Percentiles rank a stretch among this genome's conserved stretches.
phyloP scores from a whole-genome alignment of 2,329 filamentous ascomycete species.

The Penicillium thymicola region DNA sequence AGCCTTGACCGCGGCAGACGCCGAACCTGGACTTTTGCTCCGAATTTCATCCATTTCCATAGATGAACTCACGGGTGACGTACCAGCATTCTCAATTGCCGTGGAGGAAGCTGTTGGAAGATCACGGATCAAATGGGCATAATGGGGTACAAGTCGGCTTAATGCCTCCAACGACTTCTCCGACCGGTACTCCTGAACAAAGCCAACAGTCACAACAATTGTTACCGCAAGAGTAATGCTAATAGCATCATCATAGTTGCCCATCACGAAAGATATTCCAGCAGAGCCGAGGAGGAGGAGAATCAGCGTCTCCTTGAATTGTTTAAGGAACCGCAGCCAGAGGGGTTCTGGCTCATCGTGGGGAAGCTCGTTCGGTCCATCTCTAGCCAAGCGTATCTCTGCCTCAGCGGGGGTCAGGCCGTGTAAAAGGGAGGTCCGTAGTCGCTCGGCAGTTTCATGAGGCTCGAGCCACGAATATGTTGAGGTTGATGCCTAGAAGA shows the following conservation, averaged over 20 bases:
- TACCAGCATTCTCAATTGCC: constrained; percentile 22
- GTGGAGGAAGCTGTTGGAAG: constrained; percentile 24
- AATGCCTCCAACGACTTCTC: constrained; percentile 96
- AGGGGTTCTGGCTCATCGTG: constrained; percentile 90
- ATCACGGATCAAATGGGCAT: constrained; percentile 85
- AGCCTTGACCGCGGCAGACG: constrained; percentile 65
- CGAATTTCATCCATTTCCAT: constrained; percentile 49
- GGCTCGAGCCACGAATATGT: constrained; percentile 66
- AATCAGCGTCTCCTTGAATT: constrained; percentile 95
- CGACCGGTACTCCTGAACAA: constrained; percentile 94
- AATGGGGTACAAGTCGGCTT: constrained; percentile 89
- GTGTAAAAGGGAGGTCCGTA: constrained; percentile 77
- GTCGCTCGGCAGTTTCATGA: constrained; percentile 70
- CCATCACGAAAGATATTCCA: constrained; percentile 80
- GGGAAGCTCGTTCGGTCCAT: constrained; percentile 91
- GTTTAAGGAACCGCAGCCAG: constrained; percentile 92
- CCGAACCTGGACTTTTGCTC: constrained; percentile 49
- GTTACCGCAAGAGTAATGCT: constrained; percentile 95
- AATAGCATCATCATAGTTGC: constrained; percentile 90
- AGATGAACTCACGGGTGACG: constrained; percentile 23
- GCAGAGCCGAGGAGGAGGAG: constrained; percentile 87
- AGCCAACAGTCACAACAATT: constrained; percentile 93
- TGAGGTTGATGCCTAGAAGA: constrained; percentile 41
- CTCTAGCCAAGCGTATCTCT: constrained; percentile 69
- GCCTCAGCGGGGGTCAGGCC: constrained; percentile 82